Conservation (phyloP, 345 rosid genomes). For the Cardamine occulta region DNA sequence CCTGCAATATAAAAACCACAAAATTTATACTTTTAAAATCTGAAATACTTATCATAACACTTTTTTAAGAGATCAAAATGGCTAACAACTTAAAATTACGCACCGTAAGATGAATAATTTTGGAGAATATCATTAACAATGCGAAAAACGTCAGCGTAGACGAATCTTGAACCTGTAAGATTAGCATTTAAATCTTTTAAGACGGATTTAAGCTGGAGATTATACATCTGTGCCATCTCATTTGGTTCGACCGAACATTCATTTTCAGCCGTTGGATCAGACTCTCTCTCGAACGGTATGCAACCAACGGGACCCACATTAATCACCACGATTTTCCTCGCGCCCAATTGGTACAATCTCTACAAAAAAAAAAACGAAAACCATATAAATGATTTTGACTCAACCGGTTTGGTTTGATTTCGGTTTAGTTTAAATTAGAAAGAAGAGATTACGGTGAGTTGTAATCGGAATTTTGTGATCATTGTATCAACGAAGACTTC, state of each 20-base stretch:
- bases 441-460: slow-evolving; percentile 58
- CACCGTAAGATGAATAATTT: slow-evolving; percentile 57
- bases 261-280: slow-evolving; percentile 50
- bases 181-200: slow-evolving; percentile 46
- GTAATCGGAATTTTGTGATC: slow-evolving; percentile 59
- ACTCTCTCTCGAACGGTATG: slow-evolving; percentile 65
- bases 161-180: slow-evolving; percentile 53
- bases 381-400: background rate
- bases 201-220: slow-evolving; percentile 51
- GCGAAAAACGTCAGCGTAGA: slow-evolving; percentile 56
- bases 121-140: slow-evolving; percentile 60
- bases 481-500: slow-evolving; percentile 53
- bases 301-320: slow-evolving; percentile 83
- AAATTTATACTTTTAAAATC: background rate
- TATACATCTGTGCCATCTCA: slow-evolving; percentile 60
- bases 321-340: slow-evolving; percentile 61
- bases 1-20: slow-evolving; percentile 46
- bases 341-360: slow-evolving; percentile 71
- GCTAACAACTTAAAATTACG: background rate
- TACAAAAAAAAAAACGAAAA: slow-evolving; percentile 29
- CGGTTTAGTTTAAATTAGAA: slow-evolving; percentile 10
- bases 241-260: slow-evolving; percentile 52
- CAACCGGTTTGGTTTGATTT: background rate
- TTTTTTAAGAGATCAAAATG: background rate
- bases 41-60: background rate